Conservation (phyloP, 129 eudicot genomes). For the Tanacetum coccineum region DNA sequence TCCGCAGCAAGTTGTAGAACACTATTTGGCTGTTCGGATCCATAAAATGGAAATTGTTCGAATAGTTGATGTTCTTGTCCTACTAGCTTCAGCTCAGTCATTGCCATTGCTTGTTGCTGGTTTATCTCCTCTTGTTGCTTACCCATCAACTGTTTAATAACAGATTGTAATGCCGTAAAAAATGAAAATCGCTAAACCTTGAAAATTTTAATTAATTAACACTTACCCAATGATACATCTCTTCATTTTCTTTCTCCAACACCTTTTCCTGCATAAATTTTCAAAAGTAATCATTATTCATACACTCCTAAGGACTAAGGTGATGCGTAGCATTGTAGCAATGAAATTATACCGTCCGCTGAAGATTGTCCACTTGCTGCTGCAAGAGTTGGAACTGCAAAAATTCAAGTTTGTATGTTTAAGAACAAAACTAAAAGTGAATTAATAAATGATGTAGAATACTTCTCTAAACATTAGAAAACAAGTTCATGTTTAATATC, state of each 20-base stretch:
- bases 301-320: not conserved
- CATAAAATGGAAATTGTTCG: conserved; percentile 58
- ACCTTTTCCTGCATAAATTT: conserved; percentile 47
- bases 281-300: not conserved
- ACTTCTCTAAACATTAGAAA: too few relatives aligned
- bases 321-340: not conserved
- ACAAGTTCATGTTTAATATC: too few relatives aligned
- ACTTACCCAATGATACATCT: conserved; percentile 79
- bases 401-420: not conserved
- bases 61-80: conserved; percentile 41
- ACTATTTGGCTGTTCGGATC: conserved; percentile 45
- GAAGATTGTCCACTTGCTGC: conserved; percentile 87
- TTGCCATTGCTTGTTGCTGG: conserved; percentile 37
- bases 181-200: not conserved
- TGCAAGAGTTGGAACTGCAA: conserved; percentile 71
- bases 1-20: conserved; percentile 42
- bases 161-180: not conserved
- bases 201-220: not conserved
- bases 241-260: conserved; percentile 80
- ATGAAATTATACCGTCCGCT: conserved; percentile 50
- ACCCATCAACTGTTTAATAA: conserved; percentile 47
- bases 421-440: not conserved
- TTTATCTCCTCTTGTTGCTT: conserved; percentile 53
- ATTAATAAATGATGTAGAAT: too few relatives aligned
- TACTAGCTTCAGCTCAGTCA: conserved; percentile 59